Conservation (phyloP, 2,329 filamentous ascomycete species). For the Colletotrichum australisinense region DNA sequence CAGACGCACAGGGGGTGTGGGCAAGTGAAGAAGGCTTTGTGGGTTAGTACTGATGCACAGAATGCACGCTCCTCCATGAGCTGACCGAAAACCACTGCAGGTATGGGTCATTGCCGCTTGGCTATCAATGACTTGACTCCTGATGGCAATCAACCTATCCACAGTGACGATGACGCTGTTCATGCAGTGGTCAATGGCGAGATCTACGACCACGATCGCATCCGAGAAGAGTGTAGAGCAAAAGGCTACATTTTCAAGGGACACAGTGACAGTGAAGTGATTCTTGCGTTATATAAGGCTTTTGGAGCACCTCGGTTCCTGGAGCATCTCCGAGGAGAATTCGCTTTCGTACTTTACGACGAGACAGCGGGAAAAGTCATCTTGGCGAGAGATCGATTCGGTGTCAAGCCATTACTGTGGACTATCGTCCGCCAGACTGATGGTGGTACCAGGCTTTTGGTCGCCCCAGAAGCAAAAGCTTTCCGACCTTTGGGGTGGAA, state of each 20-base stretch:
- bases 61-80: no score
- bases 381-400: conserved; percentile 64
- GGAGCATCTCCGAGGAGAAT: conserved; percentile 62
- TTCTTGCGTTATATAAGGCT: conserved; percentile 62
- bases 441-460: conserved; percentile 48
- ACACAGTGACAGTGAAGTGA: conserved; percentile 62
- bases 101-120: conserved; percentile 60
- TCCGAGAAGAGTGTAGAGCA: conserved; percentile 49
- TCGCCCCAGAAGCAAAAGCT: conserved; percentile 65
- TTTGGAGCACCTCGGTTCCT: conserved; percentile 52
- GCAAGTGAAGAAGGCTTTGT: conserved; percentile 18
- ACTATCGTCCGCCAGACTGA: conserved; percentile 41
- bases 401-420: conserved; percentile 68
- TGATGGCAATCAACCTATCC: conserved; percentile 58
- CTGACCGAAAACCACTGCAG: background rate
- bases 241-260: conserved; percentile 56
- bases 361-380: conserved; percentile 49
- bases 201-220: conserved; percentile 56
- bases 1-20: conserved; percentile 44
- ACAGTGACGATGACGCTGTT: conserved; percentile 48
- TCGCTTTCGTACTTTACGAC: conserved; percentile 64
- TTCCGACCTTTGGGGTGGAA: conserved; percentile 63
- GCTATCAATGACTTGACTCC: conserved; percentile 63
- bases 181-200: conserved; percentile 55
- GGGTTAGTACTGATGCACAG: conserved; percentile 4